Evolutionary conservation across 306 rosid species (phyloP).

Genomic region (Casuarina glauca): DNA sequence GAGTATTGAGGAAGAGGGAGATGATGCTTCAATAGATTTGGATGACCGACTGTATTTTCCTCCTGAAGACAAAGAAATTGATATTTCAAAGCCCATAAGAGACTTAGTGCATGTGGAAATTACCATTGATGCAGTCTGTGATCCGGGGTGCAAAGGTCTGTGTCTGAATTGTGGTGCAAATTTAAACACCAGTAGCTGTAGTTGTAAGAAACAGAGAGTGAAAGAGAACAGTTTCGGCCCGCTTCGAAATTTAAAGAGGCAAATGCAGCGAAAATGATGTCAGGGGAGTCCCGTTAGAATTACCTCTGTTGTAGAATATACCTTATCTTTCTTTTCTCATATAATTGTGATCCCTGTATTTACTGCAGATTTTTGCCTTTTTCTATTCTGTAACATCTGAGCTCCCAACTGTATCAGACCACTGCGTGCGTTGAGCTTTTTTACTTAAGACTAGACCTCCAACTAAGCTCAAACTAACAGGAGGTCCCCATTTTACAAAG

Average conservation of each 20-base stretch:
- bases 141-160: slow-evolving; percentile 70
- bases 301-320: neutral
- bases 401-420: too few relatives aligned
- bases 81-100: slow-evolving; percentile 86
- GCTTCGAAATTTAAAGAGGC: slow-evolving; percentile 62
- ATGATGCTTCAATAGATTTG: slow-evolving; percentile 50
- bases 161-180: slow-evolving; percentile 79
- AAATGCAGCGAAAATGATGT: slow-evolving; percentile 44
- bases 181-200: slow-evolving; percentile 65
- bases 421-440: too few relatives aligned
- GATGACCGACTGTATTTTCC: slow-evolving; percentile 83
- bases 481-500: too few relatives aligned
- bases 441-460: too few relatives aligned
- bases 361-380: too few relatives aligned
- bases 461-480: too few relatives aligned
- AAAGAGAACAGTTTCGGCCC: slow-evolving; percentile 55
- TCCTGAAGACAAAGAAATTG: slow-evolving; percentile 60
- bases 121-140: slow-evolving; percentile 62
- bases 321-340: neutral
- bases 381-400: too few relatives aligned
- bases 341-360: neutral
- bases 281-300: neutral
- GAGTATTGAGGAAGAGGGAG: slow-evolving; percentile 35
- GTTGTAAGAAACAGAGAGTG: slow-evolving; percentile 49
- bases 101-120: slow-evolving; percentile 87